A percentile compares a stretch with the other conserved stretches of the same genome.
Conservation (phyloP, 225 moss, liverwort and hornwort genomes). For the Neckera pumila region DNA sequence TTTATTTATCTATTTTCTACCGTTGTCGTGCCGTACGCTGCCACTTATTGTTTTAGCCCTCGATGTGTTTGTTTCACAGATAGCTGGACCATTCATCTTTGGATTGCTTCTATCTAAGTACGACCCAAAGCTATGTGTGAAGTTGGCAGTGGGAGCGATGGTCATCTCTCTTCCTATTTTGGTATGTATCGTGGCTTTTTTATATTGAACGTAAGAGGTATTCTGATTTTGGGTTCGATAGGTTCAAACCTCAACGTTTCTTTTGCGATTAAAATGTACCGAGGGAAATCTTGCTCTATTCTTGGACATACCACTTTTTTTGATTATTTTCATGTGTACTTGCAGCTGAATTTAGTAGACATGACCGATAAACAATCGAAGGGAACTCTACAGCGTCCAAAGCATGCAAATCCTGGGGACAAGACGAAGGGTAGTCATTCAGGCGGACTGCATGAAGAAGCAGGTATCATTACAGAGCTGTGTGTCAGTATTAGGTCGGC, state of each 20-base stretch:
- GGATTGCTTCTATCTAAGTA: conserved; percentile 61
- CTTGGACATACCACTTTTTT: not conserved
- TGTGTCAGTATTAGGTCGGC: not conserved
- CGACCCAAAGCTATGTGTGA: conserved; percentile 57
- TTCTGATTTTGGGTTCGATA: not conserved
- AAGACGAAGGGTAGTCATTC: conserved; percentile 12
- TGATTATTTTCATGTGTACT: not conserved
- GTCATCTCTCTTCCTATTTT: conserved; percentile 51
- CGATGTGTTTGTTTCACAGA: conserved; percentile 25
- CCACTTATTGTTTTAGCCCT: not conserved
- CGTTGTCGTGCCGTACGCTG: not conserved
- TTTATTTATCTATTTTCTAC: not conserved
- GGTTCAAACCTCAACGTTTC: not conserved
- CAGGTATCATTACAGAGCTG: conserved; percentile 1
- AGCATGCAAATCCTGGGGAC: conserved; percentile 24
- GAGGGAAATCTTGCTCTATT: not conserved
- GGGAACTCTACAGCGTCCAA: conserved; percentile 50
- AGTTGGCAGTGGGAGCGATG: conserved; percentile 59
- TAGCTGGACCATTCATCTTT: conserved; percentile 66
- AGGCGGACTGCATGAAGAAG: conserved; percentile 16
- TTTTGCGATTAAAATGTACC: not conserved
- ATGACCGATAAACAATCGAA: conserved; percentile 38
- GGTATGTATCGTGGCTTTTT: conserved; percentile 13
- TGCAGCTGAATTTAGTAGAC: conserved; percentile 46
- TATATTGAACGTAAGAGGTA: not conserved